These are phyloP conservation scores for Echinosophora koreensis DNA, from an alignment of 306 rosid species.

Conservation along the genomic window DNA sequence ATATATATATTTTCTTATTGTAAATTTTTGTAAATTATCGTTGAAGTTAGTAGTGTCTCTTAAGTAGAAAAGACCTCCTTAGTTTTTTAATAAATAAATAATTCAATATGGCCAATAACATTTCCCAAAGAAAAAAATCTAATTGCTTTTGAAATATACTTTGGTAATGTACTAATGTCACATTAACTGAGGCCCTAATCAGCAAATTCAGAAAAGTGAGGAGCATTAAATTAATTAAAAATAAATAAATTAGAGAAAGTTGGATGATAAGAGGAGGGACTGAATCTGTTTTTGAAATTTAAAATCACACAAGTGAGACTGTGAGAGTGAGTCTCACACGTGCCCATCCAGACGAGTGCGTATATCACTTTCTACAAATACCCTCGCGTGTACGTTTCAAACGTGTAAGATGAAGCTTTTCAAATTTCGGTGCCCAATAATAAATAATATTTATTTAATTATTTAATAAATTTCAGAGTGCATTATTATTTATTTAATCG, in stretches of 20 bases:
- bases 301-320: conserved; percentile 2
- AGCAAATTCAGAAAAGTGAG: not conserved
- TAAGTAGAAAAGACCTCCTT: too few relatives aligned
- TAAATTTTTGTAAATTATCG: too few relatives aligned
- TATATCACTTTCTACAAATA: not conserved
- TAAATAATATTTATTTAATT: not conserved
- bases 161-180: not conserved
- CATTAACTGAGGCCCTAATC: not conserved
- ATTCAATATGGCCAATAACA: too few relatives aligned
- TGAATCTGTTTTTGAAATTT: conserved; percentile 43
- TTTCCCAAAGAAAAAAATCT: too few relatives aligned
- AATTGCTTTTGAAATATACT: too few relatives aligned
- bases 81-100: too few relatives aligned
- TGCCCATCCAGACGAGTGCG: conserved; percentile 33
- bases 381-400: conserved; percentile 21
- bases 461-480: not conserved
- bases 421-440: conserved; percentile 44
- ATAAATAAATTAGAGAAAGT: conserved; percentile 14
- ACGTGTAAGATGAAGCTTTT: not conserved
- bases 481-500: conserved; percentile 38
- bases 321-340: conserved; percentile 39
- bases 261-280: not conserved
- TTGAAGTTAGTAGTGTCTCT: too few relatives aligned
- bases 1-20: too few relatives aligned
- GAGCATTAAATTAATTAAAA: not conserved